A percentile compares a stretch with the other conserved stretches of the same genome.
Evolutionary conservation across 192 early-diverging fungal genomes (phyloP).

Genomic region (Coemansia umbellata): DNA sequence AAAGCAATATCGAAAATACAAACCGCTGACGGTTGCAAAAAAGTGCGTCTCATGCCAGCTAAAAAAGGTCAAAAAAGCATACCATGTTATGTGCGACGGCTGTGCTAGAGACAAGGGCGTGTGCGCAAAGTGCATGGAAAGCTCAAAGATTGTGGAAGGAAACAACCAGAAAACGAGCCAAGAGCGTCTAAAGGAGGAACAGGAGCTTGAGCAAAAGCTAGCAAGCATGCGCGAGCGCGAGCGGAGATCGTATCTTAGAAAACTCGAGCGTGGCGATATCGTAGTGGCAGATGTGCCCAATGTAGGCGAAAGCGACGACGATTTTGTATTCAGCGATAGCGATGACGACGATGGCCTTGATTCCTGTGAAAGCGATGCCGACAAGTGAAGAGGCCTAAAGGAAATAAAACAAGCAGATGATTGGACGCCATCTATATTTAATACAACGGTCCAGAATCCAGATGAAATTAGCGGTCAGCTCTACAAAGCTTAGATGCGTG

Average conservation of each 20-base stretch:
- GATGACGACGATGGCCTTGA: no score
- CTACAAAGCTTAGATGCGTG: no score
- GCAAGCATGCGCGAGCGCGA: slow-evolving; percentile 75
- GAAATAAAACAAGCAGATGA: no score
- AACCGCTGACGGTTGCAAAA: slow-evolving; percentile 86
- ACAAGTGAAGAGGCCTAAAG: no score
- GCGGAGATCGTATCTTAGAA: slow-evolving; percentile 73
- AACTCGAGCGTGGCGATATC: slow-evolving; percentile 77
- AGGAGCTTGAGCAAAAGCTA: slow-evolving; percentile 69
- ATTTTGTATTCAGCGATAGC: slow-evolving; percentile 49
- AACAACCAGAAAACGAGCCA: slow-evolving; percentile 61
- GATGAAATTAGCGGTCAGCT: no score
- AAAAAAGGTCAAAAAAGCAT: slow-evolving; percentile 86
- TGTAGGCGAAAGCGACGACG: slow-evolving; percentile 39
- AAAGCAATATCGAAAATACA: slow-evolving; percentile 96
- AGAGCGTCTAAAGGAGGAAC: slow-evolving; percentile 63
- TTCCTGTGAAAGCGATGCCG: no score
- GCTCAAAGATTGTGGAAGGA: slow-evolving; percentile 57
- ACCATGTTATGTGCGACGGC: slow-evolving; percentile 88
- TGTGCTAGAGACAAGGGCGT: slow-evolving; percentile 79
- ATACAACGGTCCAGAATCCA: no score
- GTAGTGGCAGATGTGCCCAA: slow-evolving; percentile 34
- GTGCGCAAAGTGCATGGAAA: slow-evolving; percentile 88
- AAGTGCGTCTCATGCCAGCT: slow-evolving; percentile 73
- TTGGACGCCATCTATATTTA: no score